phyloP scores from a whole-genome alignment of 1,284 basidiomycete genomes.

The Irpex sp. region DNA sequence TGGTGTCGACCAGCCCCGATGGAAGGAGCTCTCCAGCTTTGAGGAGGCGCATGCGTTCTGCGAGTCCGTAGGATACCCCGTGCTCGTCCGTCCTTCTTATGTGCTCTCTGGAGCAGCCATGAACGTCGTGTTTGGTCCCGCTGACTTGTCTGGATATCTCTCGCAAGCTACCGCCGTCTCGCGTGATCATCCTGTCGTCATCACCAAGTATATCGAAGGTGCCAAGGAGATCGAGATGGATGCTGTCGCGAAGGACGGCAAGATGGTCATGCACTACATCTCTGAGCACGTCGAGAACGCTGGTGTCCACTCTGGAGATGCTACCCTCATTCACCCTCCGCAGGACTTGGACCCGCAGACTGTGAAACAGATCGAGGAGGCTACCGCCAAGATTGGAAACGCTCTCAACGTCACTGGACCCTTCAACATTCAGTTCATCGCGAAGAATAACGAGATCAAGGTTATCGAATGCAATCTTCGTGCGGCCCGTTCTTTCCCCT shows the following conservation, averaged over 20 bases:
- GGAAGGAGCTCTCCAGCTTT: conserved; percentile 95
- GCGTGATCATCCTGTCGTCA: conserved; percentile 96
- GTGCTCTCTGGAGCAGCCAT: conserved; percentile 98
- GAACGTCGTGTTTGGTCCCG: conserved; percentile 95
- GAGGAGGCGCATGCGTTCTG: conserved; percentile 88
- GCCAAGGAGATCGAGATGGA: conserved; percentile 99
- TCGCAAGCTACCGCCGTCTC: conserved; percentile 97
- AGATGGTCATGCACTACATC: conserved; percentile 99
- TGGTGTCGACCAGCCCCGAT: conserved; percentile 93
- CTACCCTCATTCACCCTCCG: conserved; percentile 95
- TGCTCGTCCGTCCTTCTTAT: conserved; percentile 95
- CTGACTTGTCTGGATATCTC: conserved; percentile 89
- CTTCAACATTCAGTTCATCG: conserved; percentile 99
- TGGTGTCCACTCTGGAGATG: conserved; percentile 96
- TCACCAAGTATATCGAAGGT: conserved; percentile 98
- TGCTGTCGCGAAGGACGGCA: conserved; percentile 93
- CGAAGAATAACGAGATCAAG: conserved; percentile 99
- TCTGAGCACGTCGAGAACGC: conserved; percentile 99
- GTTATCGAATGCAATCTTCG: conserved; percentile 99
- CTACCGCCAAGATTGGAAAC: conserved; percentile 94
- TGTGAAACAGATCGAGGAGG: conserved; percentile 92
- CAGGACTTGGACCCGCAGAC: conserved; percentile 97
- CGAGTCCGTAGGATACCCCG: conserved; percentile 89
- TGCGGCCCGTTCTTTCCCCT: conserved; percentile 97
- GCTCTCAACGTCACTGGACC: conserved; percentile 99